phyloP scores from a whole-genome alignment of 352 stramenopile species.

The Pythium brachiatum region DNA sequence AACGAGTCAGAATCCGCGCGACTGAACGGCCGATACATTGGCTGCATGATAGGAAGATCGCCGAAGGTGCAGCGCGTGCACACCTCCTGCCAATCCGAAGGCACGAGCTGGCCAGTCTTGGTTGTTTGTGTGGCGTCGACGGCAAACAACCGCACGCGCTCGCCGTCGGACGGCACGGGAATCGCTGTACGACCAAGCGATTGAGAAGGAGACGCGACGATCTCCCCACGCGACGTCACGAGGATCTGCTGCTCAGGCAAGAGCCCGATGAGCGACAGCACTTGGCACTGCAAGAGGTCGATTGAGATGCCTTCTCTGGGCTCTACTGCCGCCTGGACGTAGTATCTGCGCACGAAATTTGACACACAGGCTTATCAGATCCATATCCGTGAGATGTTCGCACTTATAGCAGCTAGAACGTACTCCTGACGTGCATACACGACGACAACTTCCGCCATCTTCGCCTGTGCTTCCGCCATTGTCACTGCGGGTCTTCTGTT shows the following conservation, averaged over 20 bases:
- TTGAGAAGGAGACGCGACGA: conserved; percentile 30
- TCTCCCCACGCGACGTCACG: conserved; percentile 39
- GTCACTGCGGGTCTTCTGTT: not conserved
- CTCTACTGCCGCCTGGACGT: conserved; percentile 33
- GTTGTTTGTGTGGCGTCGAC: not conserved
- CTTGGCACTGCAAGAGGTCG: conserved; percentile 66
- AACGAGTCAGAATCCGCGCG: conserved; percentile 17
- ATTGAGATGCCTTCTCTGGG: conserved; percentile 30
- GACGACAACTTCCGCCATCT: conserved; percentile 40
- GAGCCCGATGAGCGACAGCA: conserved; percentile 66
- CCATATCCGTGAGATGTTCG: not conserved
- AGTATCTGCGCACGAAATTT: conserved; percentile 30
- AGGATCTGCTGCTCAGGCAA: conserved; percentile 56
- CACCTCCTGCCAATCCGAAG: conserved; percentile 54
- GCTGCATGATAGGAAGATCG: conserved; percentile 44
- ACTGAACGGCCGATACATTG: conserved; percentile 36
- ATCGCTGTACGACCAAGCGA: conserved; percentile 30
- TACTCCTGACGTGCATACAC: conserved; percentile 61
- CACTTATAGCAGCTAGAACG: conserved; percentile 10
- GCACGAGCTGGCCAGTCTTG: not conserved
- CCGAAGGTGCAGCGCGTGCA: conserved; percentile 65
- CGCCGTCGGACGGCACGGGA: conserved; percentile 35
- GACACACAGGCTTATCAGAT: not conserved
- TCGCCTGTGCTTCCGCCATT: conserved; percentile 1
- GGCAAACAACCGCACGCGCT: conserved; percentile 18